Evolutionary conservation across 306 rosid species (phyloP), one percentile per base, ranked within the genome.

Genomic region (Fragaria nilgerrensis): DNA sequence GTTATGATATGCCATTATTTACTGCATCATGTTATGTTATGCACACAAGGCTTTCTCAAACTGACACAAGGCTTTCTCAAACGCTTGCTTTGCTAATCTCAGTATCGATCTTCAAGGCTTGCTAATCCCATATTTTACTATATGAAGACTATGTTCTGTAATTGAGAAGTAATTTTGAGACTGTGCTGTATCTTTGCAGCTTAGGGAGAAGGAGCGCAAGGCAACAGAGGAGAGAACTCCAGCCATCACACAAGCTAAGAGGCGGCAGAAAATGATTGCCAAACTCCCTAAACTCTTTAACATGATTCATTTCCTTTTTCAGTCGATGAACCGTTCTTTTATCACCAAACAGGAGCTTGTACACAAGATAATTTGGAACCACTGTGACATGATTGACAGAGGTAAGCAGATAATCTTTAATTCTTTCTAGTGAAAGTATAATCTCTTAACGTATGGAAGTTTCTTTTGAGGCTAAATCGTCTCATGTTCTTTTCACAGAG

Each of bases 281-380:
- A 63, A 81, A 44, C 88, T 92, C 75, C 98, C 98, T 56, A 90
- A 88, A 81, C 87, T 95, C 85, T 95, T 92, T 79, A 83, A 90
- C 85, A 90, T 83, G 87, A 88, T 95, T 77, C 84, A 79, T 70
- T 75, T 87, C 78, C 82, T 95, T 68, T 76, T 81, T 80, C 96
- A 84, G 77, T 84, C 91, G 27, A 82, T 56, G 55, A 87, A 78
- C 43, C 90, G 87, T 6, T 83, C 90, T 11, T 82, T 87, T 43
- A 81, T 92, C 68, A 87, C 91, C 4, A 90, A 88, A 77, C 87
- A 75, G 81, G 97, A 90, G 93, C 92, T 95, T 83, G 23, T 92
- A 19, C 83, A 85, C 85, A 89, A 90, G 89, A 74, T 95, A 73
- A 71, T 95, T 52, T 72, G 85, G 48, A 77, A 81, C 83, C 82